Base-by-base conservation (phyloP, 495 filamentous ascomycete species). In the Hypomontagnella submonticulosa region DNA sequence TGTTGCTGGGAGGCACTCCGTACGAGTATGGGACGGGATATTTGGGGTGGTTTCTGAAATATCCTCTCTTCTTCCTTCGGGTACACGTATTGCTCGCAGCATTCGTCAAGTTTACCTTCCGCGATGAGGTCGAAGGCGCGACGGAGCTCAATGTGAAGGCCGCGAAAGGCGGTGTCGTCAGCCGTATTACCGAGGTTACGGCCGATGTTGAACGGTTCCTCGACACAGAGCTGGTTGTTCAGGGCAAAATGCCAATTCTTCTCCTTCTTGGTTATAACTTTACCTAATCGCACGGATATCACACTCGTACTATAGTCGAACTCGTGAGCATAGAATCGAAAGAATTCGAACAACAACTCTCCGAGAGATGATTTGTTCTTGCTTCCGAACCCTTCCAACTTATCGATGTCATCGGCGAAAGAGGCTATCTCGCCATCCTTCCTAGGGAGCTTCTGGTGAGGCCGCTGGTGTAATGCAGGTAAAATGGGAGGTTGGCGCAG, bases 101-200 rank as follows among this genome's bases (percentile, higher is more conserved):
- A 92, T 55, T 89, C 85, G 4, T 85, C 86, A 33, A 98, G 80
- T 67, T 93, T 88, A 8, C 83, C 90, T 37, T 92, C 83, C 3
- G 90, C 83, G 15, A 96, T 82, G 43, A 90, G 77, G 57, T 91
- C 88, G 75, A 96, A 97, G 0, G 95, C 96, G 68, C 91, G 85
- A 67, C 96, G 87, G 41, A 99, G 76, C 75, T 99, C 95, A 47
- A 91, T 73, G 76, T 98, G 96, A 15, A 99, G 83, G 2, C 95
- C 95, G 48, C 89, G 84, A 71, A 96, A 96, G 0, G 95, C 95
- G 2, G 88, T 93, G 72, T 96, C 93, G 70, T 99, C 95, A 7
- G 95, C 95, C 16, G 95, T 97, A 69, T 98, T 98, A 0, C 93
- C 95, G 48, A 99, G 81, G 75, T 99, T 99, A n/a, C 96, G 84